Evolutionary conservation across 768 basidiomycete species (phyloP).

Genomic region (Amanita phalloides): DNA sequence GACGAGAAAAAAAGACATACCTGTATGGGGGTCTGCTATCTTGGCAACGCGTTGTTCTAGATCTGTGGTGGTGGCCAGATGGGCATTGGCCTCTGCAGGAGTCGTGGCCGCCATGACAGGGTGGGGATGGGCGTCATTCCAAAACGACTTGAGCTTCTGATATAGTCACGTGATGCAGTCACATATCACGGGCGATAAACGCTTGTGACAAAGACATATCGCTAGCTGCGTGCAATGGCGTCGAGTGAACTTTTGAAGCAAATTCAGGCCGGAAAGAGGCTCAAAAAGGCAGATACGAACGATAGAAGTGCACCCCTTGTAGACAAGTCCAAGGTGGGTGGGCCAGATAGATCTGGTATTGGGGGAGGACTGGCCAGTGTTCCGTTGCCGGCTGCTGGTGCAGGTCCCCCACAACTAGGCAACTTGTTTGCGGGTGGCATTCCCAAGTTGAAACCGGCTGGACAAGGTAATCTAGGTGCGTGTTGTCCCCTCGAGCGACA

Average conservation of each 20-base stretch:
- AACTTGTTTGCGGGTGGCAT: slow-evolving; percentile 86
- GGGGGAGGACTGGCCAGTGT: slow-evolving; percentile 10
- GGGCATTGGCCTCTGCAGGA: slow-evolving; percentile 22
- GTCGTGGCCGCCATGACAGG: slow-evolving; percentile 21
- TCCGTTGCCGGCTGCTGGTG: slow-evolving; percentile 14
- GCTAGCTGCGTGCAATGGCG: slow-evolving; percentile 36
- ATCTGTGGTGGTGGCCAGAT: slow-evolving; percentile 36
- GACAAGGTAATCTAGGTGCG: slow-evolving; percentile 46
- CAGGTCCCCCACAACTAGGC: slow-evolving; percentile 68
- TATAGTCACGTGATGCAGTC: neutral
- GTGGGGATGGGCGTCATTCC: neutral
- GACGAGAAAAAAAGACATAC: slow-evolving; percentile 23
- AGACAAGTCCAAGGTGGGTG: slow-evolving; percentile 35
- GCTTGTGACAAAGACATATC: neutral
- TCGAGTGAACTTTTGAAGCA: slow-evolving; percentile 67
- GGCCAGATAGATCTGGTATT: slow-evolving; percentile 18
- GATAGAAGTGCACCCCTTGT: slow-evolving; percentile 67
- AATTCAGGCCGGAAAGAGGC: slow-evolving; percentile 71
- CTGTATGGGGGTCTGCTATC: slow-evolving; percentile 67
- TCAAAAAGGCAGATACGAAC: slow-evolving; percentile 78
- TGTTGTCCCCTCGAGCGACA: slow-evolving; percentile 6
- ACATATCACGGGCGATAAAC: neutral
- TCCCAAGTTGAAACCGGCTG: slow-evolving; percentile 83
- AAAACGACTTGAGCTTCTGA: neutral
- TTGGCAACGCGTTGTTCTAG: slow-evolving; percentile 62